Conservation (phyloP, 768 basidiomycete species). For the Lactarius sp. region DNA sequence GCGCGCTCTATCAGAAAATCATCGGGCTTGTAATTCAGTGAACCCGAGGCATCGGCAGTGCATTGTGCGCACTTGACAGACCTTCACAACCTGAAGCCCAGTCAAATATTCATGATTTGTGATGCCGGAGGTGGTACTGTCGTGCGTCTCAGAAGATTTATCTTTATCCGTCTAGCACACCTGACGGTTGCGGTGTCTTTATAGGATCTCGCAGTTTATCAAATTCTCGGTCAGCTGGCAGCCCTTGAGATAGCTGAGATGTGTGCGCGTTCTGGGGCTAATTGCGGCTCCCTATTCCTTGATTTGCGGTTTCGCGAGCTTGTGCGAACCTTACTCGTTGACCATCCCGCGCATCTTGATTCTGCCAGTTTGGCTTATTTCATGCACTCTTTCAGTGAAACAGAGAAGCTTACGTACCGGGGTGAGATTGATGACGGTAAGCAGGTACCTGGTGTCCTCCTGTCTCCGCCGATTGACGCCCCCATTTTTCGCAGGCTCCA, state of each 20-base stretch:
- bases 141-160: conserved; percentile 1
- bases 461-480: conserved; percentile 10
- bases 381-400: conserved; percentile 85
- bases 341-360: conserved; percentile 84
- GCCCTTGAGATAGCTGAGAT: conserved; percentile 91
- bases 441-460: conserved; percentile 24
- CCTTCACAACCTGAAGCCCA: conserved; percentile 70
- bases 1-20: conserved; percentile 7
- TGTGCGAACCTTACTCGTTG: conserved; percentile 67
- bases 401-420: conserved; percentile 74
- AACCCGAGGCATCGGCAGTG: conserved; percentile 84
- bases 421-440: conserved; percentile 73
- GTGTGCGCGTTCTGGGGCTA: conserved; percentile 81
- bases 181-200: conserved; percentile 21
- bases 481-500: conserved; percentile 48
- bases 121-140: conserved; percentile 52
- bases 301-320: conserved; percentile 83
- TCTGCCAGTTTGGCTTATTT: conserved; percentile 79
- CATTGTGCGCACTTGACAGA: conserved; percentile 81
- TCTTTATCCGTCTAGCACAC: not conserved
- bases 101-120: conserved; percentile 87
- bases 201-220: conserved; percentile 45
- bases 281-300: conserved; percentile 83
- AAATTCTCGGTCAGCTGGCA: conserved; percentile 73
- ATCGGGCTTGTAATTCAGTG: conserved; percentile 34